phyloP scores from a whole-genome alignment of 768 basidiomycete species.

The Calocybe cyanea region DNA sequence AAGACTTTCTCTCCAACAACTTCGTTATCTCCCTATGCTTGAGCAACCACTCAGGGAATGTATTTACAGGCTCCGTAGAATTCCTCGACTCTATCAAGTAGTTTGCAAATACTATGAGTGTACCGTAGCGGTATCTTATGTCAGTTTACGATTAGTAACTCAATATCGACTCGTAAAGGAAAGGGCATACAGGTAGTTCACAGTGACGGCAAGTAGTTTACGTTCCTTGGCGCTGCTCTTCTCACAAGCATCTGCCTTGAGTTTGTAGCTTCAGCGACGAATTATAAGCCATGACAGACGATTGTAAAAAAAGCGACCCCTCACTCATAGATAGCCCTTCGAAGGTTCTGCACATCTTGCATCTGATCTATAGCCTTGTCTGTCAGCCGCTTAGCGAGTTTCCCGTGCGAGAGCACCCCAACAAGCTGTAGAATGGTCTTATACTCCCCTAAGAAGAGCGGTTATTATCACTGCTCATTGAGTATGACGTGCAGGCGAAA shows the following conservation, averaged over 20 bases:
- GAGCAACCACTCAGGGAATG: slow-evolving; percentile 80
- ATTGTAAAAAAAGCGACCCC: slow-evolving; percentile 21
- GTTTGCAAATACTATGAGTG: slow-evolving; percentile 91
- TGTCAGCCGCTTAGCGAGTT: slow-evolving; percentile 85
- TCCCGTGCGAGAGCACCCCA: slow-evolving; percentile 87
- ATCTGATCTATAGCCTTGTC: slow-evolving; percentile 88
- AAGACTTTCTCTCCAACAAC: slow-evolving; percentile 60
- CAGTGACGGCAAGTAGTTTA: slow-evolving; percentile 69
- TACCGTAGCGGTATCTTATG: slow-evolving; percentile 81
- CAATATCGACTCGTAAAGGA: neutral
- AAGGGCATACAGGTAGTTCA: slow-evolving; percentile 77
- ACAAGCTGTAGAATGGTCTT: slow-evolving; percentile 95
- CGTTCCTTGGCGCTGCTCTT: slow-evolving; percentile 74
- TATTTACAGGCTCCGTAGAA: slow-evolving; percentile 30
- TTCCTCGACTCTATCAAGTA: slow-evolving; percentile 77
- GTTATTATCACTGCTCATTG: too few relatives aligned
- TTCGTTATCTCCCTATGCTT: slow-evolving; percentile 84
- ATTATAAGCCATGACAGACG: neutral
- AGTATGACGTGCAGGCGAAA: neutral
- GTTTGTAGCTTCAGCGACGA: slow-evolving; percentile 65
- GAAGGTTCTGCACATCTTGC: slow-evolving; percentile 96
- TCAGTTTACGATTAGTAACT: neutral
- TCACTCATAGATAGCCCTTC: slow-evolving; percentile 93
- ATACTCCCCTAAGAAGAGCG: slow-evolving; percentile 73
- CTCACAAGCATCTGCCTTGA: slow-evolving; percentile 82